phyloP scores from a whole-genome alignment of 495 filamentous ascomycete species.

The Hyaloscypha hepaticicola region DNA sequence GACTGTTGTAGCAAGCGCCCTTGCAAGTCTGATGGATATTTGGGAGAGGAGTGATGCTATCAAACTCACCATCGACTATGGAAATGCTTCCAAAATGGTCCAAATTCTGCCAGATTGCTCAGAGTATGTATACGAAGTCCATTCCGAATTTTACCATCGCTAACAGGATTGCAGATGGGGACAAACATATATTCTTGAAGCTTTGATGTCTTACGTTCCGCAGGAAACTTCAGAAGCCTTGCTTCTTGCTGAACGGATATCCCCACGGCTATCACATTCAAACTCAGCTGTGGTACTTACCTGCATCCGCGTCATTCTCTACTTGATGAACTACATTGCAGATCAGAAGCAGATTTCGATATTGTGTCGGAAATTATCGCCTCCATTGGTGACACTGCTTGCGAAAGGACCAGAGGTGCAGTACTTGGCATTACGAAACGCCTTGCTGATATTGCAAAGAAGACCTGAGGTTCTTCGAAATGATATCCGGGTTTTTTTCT shows the following conservation, averaged over 20 bases:
- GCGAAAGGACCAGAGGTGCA: conserved; percentile 97
- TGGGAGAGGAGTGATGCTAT: conserved; percentile 98
- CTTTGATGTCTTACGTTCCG: conserved; percentile 96
- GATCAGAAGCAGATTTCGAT: conserved; percentile 88
- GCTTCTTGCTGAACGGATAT: conserved; percentile 88
- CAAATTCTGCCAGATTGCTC: conserved; percentile 96
- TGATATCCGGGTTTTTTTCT: conserved; percentile 98
- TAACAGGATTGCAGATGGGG: conserved; percentile 71
- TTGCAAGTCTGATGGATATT: conserved; percentile 94
- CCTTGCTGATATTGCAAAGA: conserved; percentile 88
- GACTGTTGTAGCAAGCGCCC: conserved; percentile 91
- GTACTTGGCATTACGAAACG: conserved; percentile 93
- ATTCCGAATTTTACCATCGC: neutral
- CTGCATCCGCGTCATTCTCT: conserved; percentile 91
- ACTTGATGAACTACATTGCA: conserved; percentile 98
- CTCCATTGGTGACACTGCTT: conserved; percentile 90
- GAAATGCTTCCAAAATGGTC: conserved; percentile 95
- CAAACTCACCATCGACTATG: conserved; percentile 96
- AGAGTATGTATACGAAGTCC: conserved; percentile 61
- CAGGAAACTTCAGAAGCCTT: conserved; percentile 86
- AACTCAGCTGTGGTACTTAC: conserved; percentile 97
- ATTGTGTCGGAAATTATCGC: conserved; percentile 90
- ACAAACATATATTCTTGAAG: conserved; percentile 97
- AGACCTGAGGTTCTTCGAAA: conserved; percentile 92
- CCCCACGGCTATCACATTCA: conserved; percentile 89